Evolutionary conservation across 495 filamentous ascomycete species (phyloP).

Genomic region (Chaetomium tenue): DNA sequence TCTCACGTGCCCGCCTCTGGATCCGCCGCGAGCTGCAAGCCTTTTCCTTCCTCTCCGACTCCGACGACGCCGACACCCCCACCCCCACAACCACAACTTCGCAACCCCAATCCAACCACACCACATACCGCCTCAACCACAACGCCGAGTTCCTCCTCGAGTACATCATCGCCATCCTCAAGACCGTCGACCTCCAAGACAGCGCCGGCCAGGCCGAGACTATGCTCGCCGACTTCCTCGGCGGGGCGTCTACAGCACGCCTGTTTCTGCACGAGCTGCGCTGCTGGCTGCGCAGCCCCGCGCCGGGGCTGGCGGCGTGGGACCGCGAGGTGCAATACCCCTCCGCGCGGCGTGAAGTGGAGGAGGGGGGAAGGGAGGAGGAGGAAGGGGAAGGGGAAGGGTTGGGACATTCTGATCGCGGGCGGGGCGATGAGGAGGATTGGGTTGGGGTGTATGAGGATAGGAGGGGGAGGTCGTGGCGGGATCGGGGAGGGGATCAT

Average conservation of each 20-base stretch:
- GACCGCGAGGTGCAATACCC: constrained; percentile 78
- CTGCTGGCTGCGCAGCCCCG: constrained; percentile 79
- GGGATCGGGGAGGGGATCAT: constrained; percentile 23
- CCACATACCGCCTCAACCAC: constrained; percentile 59
- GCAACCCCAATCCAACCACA: constrained; percentile 31
- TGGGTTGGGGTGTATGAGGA: not conserved
- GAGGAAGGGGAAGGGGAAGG: not conserved
- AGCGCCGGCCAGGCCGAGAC: constrained; percentile 77
- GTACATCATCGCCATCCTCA: constrained; percentile 84
- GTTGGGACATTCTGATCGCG: not conserved
- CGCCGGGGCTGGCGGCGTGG: constrained; percentile 66
- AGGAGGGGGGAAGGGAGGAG: not conserved
- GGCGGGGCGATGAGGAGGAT: not conserved
- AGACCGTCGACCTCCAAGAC: constrained; percentile 84
- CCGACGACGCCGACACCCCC: constrained; percentile 10
- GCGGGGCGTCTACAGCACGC: constrained; percentile 64
- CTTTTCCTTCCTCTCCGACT: constrained; percentile 65
- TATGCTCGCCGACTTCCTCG: constrained; percentile 82
- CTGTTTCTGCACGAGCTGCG: constrained; percentile 84
- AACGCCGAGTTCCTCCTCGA: constrained; percentile 90
- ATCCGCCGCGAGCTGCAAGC: constrained; percentile 85
- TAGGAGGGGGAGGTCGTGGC: constrained; percentile 7
- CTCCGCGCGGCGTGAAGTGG: constrained; percentile 14
- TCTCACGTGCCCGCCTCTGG: constrained; percentile 82
- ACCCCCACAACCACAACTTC: constrained; percentile 25